Conservation (phyloP, 2,329 filamentous ascomycete genomes). For the Epichloe brachyelytri region DNA sequence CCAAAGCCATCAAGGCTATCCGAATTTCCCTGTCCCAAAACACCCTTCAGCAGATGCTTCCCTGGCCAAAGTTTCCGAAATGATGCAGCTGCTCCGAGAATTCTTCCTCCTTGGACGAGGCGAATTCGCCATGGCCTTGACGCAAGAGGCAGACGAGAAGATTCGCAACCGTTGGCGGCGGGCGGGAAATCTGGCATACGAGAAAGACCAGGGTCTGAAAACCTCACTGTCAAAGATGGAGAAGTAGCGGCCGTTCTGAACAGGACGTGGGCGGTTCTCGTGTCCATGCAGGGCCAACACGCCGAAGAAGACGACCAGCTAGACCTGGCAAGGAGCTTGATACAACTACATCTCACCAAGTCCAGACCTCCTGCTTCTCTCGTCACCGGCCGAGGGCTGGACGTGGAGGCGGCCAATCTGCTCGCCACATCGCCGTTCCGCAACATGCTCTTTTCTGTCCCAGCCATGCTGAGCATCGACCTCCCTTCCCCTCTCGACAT, state of each 20-base stretch:
- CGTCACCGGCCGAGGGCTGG: conserved; percentile 24
- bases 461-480: conserved; percentile 54
- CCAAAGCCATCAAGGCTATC: conserved; percentile 61
- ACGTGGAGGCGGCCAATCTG: conserved; percentile 17
- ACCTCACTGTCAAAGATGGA: conserved; percentile 64
- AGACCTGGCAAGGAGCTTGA: conserved; percentile 66
- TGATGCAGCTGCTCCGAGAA: conserved; percentile 64
- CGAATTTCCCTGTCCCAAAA: conserved; percentile 73
- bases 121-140: conserved; percentile 81
- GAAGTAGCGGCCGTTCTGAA: conserved; percentile 68
- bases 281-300: conserved; percentile 55
- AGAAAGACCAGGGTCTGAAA: conserved; percentile 36
- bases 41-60: conserved; percentile 69
- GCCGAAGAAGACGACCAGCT: conserved; percentile 72
- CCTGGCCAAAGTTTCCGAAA: conserved; percentile 60
- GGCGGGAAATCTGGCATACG: conserved; percentile 43
- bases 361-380: conserved; percentile 25
- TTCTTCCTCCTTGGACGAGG: conserved; percentile 81
- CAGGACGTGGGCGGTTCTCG: conserved; percentile 67
- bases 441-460: conserved; percentile 69
- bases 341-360: conserved; percentile 54
- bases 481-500: conserved; percentile 74
- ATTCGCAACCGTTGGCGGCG: conserved; percentile 61
- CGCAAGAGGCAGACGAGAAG: conserved; percentile 71
- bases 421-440: conserved; percentile 51